Evolutionary conservation across 768 basidiomycete genomes (phyloP).

Genomic region (Goffeauzyma gilvescens): DNA sequence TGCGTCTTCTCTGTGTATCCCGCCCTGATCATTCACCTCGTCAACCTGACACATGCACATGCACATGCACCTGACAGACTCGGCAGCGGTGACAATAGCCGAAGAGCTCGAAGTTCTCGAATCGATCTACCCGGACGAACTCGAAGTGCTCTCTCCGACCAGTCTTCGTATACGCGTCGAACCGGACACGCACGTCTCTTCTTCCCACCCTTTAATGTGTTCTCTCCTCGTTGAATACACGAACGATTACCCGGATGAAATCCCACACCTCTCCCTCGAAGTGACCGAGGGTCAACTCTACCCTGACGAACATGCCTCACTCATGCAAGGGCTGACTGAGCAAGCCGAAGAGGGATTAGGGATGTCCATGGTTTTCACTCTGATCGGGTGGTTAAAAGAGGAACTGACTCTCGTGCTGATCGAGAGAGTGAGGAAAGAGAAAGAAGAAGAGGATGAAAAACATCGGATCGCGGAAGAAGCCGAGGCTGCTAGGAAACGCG

Average conservation of each 20-base stretch:
- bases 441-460: conserved; percentile 55
- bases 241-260: conserved; percentile 60
- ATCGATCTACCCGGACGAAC: conserved; percentile 85
- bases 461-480: conserved; percentile 54
- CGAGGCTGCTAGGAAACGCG: conserved; percentile 67
- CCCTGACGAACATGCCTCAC: conserved; percentile 39
- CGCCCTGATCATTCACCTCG: no score
- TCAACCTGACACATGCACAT: no score
- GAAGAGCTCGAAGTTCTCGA: conserved; percentile 96
- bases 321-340: conserved; percentile 37
- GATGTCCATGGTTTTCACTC: conserved; percentile 95
- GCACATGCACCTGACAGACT: no score
- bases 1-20: no score
- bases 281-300: conserved; percentile 43
- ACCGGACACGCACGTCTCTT: conserved; percentile 40
- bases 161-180: conserved; percentile 61
- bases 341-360: conserved; percentile 29
- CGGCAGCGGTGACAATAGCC: not conserved
- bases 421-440: conserved; percentile 39
- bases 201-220: conserved; percentile 49
- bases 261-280: conserved; percentile 55
- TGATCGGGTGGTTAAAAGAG: conserved; percentile 70
- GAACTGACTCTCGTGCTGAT: conserved; percentile 48
- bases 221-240: conserved; percentile 57
- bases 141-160: conserved; percentile 40